Evolutionary conservation across 208 protist genomes (phyloP).

Genomic region (Wallacemonas sp.): DNA sequence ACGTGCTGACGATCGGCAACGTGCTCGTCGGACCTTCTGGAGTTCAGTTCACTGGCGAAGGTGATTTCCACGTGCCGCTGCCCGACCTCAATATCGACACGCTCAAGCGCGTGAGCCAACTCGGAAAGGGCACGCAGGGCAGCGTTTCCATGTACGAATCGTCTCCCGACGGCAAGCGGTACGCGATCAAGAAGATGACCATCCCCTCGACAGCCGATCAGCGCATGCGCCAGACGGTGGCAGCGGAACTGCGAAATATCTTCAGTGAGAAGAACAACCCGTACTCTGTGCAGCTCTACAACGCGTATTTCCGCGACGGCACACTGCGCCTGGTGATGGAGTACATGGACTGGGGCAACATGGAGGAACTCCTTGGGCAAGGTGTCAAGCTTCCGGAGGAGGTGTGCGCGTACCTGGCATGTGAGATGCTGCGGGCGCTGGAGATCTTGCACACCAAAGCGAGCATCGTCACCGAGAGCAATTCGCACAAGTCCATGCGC

Average conservation of each 20-base stretch:
- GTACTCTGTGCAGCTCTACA: constrained; percentile 83
- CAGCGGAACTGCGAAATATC: constrained; percentile 83
- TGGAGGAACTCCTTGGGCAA: constrained; percentile 77
- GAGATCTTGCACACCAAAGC: constrained; percentile 83
- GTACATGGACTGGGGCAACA: constrained; percentile 90
- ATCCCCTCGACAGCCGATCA: constrained; percentile 63
- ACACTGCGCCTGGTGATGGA: constrained; percentile 83
- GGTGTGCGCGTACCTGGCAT: constrained; percentile 70
- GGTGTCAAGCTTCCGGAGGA: constrained; percentile 45
- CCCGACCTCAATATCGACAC: constrained; percentile 69
- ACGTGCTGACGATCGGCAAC: constrained; percentile 79
- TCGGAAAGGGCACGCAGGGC: constrained; percentile 74
- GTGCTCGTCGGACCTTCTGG: constrained; percentile 67
- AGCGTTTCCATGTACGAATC: constrained; percentile 79
- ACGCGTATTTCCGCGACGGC: constrained; percentile 78
- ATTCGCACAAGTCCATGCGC: constrained; percentile 60
- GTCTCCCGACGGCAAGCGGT: constrained; percentile 29
- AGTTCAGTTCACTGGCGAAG: constrained; percentile 79
- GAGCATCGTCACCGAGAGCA: constrained; percentile 79
- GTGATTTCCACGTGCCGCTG: constrained; percentile 66
- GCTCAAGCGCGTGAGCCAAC: constrained; percentile 42
- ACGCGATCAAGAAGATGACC: constrained; percentile 80
- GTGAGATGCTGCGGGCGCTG: constrained; percentile 83
- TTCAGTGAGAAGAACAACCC: constrained; percentile 66
- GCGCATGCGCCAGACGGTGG: constrained; percentile 69